Evolutionary conservation across 352 stramenopile genomes (phyloP).

Genomic region (Phytophthora agathidicida): DNA sequence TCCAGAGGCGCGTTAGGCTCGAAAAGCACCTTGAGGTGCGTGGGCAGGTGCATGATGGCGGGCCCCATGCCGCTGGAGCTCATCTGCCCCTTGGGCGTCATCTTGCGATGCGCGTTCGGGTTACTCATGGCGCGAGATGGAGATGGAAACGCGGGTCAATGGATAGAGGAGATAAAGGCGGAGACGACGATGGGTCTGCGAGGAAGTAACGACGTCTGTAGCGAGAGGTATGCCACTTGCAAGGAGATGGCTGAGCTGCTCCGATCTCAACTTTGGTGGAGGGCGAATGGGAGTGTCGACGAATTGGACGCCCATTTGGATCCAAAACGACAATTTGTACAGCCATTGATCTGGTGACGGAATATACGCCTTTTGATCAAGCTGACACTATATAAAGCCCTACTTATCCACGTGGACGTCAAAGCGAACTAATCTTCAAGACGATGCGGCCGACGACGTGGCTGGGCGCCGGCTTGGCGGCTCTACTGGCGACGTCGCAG

Average conservation of each 20-base stretch:
- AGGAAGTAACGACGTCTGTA: not conserved
- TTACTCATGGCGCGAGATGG: constrained; percentile 37
- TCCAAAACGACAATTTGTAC: too few species aligned
- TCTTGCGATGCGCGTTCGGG: constrained; percentile 84
- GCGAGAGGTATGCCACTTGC: not conserved
- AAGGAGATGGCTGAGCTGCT: not conserved
- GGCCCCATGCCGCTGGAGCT: constrained; percentile 87
- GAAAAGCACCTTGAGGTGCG: constrained; percentile 83
- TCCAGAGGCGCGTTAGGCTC: constrained; percentile 80
- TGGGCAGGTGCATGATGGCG: constrained; percentile 79
- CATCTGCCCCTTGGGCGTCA: constrained; percentile 91
- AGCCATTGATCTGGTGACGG: not conserved
- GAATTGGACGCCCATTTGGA: too few species aligned
- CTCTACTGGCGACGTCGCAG: constrained; percentile 26
- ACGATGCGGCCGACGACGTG: constrained; percentile 26
- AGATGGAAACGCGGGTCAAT: not conserved
- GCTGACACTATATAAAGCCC: constrained; percentile 3
- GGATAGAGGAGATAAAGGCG: constrained; percentile 5
- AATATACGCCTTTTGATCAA: not conserved
- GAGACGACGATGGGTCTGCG: not conserved
- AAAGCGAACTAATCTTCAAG: too few species aligned
- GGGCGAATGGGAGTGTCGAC: constrained; percentile 21
- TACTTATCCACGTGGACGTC: constrained; percentile 27
- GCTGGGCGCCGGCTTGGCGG: constrained; percentile 19
- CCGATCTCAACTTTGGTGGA: constrained; percentile 10